Conservation (phyloP, 305 asterid genomes). For the Coffea humblotiana region DNA sequence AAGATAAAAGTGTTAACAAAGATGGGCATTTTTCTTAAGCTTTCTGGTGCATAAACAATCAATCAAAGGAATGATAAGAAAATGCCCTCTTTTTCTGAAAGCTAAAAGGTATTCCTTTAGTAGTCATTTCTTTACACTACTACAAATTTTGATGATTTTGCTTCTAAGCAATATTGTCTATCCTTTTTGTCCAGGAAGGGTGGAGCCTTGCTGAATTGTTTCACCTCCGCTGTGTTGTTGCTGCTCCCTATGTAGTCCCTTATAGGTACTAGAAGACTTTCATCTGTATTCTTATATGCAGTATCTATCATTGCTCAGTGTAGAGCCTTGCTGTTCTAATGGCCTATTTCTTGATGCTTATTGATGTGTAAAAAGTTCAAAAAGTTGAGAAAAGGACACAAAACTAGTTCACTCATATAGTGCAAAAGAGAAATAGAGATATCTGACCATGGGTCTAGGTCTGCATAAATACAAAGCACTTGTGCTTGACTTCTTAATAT, state of each 20-base stretch:
- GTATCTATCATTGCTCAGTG: too few species aligned
- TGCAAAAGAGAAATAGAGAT: neutral
- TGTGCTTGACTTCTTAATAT: neutral
- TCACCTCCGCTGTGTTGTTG: conserved; percentile 68
- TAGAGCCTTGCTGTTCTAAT: neutral
- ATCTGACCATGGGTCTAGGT: neutral
- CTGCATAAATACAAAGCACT: neutral
- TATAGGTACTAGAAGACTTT: conserved; percentile 54
- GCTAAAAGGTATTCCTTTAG: conserved; percentile 2
- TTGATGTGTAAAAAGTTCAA: neutral
- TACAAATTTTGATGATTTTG: neutral
- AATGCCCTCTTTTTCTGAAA: neutral
- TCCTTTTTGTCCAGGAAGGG: conserved; percentile 70
- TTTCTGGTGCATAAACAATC: neutral
- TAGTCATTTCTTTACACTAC: neutral
- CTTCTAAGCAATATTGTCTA: neutral
- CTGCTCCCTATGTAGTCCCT: conserved; percentile 96
- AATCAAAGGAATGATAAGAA: neutral
- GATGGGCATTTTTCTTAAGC: neutral
- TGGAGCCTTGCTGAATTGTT: conserved; percentile 98
- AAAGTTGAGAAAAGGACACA: neutral
- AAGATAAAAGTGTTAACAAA: neutral
- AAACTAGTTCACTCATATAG: neutral
- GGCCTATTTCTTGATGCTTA: neutral
- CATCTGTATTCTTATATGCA: neutral